Evolutionary conservation across 202 grass and related monocot genomes (phyloP), one percentile per base, ranked within the genome.

Genomic region (Carex sylvatica): DNA sequence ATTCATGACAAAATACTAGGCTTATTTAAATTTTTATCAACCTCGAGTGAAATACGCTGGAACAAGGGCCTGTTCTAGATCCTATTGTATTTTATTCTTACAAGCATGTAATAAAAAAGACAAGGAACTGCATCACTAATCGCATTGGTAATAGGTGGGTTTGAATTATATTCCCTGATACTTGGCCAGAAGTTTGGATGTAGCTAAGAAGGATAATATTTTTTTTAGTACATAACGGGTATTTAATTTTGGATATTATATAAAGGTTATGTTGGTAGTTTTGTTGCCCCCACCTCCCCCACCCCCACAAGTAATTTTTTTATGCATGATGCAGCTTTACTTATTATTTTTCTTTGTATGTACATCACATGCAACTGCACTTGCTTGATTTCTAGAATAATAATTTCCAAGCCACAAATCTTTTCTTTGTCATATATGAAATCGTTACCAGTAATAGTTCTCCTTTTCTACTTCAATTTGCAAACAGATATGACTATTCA

Each of bases 401-500:
- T 72, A 56, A 74, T 60, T 73, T 73, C 15, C 30, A 1, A 60
- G 5, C 3, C 60, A 83, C 59, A 12, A 18, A 61, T 78, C 85
- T 33, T 35, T 80, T 31, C 23, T 83, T 33, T 70, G 82, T 76
- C 65, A 55, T 62, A 35, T 83, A 72, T 77, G 42, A 46, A 73
- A 47, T 23, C 67, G 73, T 22, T 16, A 52, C 83, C 72, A 73
- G 54, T 83, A 65, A 72, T 74, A 63, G 83, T 87, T 80, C 55
- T 35, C 49, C 84, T 69, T 86, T 3, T 61, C 47, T 80, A 78
- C 80, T 87, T 86, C 11, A 75, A 76, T 83, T 78, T 85, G 78
- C 23, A 9, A 65, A 82, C 93, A 99, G 93, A 81, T 99, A 96
- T 40, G 96, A 99, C 74, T 99, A 99, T 78, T 95, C 96, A 40